Evolutionary conservation across 306 rosid genomes (phyloP), one percentile per base, ranked within the genome.

Genomic region (Vicia villosa): DNA sequence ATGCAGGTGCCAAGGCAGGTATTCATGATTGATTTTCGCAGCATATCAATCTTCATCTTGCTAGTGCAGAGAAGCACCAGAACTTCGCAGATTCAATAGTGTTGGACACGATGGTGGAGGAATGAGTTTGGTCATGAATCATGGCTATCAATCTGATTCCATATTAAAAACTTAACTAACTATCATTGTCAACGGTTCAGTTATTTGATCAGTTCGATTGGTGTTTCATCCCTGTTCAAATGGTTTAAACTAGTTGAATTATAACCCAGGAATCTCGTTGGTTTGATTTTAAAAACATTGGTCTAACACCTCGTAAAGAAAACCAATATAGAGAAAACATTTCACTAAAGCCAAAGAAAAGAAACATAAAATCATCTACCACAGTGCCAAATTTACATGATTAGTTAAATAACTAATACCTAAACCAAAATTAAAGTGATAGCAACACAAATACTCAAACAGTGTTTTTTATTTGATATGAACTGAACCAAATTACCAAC

Each of bases 401-500:
- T 26, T 22, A 6, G 32, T 17, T 20, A 34, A 15, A 72, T 12
- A 26, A 47, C 72, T 43, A 45, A 14, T 16, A 30, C 64, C 70
- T 47, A 68, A 50, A 55, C 54, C 74, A 57, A 57, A 41, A 62
- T 61, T 3, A 67, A 30, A 74, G 24, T 55, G 75, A 77, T 36
- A 69, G 43, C 19, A 40, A 51, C 21, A 45, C 46, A 37, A 28
- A 74, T 43, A 17, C 13, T 22, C 20, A 37, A 28, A 78, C 51
- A 49, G 45, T 70, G 78, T 22, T 74, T 51, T 47, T 50, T 52
- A 32, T 65, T 22, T 28, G 69, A 47, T 34, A 49, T 42, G 64
- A 64, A 32, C 54, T 43, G 69, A 30, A 52, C 57, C 73, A 71
- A 51, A 60, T 86, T 79, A 88, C 97, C 96, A 86, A 8, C 97